A percentile compares a stretch with the other conserved stretches of the same genome.
phyloP scores from a whole-genome alignment of 1,284 basidiomycete species.

The Irpex rosettiformis region DNA sequence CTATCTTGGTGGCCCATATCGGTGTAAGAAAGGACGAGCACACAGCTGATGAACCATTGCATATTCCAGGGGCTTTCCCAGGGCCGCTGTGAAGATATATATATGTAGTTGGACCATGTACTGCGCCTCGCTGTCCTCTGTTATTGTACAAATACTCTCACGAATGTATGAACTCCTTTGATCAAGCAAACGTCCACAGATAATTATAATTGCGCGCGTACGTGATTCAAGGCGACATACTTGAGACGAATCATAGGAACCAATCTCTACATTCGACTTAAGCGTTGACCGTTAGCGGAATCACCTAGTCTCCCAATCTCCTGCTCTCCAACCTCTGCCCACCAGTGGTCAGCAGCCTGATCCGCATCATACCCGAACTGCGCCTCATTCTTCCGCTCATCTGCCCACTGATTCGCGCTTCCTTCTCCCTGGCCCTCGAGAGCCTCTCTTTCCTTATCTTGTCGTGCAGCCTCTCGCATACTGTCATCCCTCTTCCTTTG shows the following conservation, averaged over 20 bases:
- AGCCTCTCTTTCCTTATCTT: neutral
- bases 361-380: constrained; percentile 53
- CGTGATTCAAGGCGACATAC: no score
- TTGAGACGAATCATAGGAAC: no score
- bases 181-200: no score
- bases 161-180: no score
- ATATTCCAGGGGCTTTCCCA: no score
- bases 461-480: constrained; percentile 43
- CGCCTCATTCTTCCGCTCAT: constrained; percentile 37
- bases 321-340: constrained; percentile 30
- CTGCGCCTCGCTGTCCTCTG: no score
- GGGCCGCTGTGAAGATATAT: no score
- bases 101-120: no score
- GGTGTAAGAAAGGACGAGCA: no score
- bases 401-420: constrained; percentile 50
- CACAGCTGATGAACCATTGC: no score
- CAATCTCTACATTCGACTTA: neutral
- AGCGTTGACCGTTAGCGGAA: neutral
- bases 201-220: no score
- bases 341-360: constrained; percentile 44
- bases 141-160: no score
- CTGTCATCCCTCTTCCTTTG: constrained; percentile 46
- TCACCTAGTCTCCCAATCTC: neutral
- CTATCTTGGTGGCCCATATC: neutral
- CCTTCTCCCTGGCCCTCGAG: constrained; percentile 21